Conservation (phyloP, 2,329 filamentous ascomycete genomes). For the Paraphoma chrysanthemicola region DNA sequence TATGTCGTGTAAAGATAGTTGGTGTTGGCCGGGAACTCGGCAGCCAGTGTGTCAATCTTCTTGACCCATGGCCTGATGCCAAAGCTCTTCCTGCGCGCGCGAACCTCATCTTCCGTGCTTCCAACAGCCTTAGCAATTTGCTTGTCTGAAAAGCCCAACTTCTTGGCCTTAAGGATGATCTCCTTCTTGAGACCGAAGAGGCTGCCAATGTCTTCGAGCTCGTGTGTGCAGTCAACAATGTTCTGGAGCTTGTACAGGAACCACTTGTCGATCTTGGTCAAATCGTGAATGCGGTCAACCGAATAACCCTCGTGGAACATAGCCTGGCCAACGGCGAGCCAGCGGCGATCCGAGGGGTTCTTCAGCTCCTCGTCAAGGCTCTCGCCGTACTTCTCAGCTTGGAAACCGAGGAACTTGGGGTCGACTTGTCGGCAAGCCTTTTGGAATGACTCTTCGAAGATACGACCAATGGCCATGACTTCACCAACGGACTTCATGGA, state of each 20-base stretch:
- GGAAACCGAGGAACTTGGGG: conserved; percentile 88
- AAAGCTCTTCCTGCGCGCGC: conserved; percentile 82
- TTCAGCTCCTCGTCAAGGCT: conserved; percentile 87
- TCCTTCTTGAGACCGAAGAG: conserved; percentile 88
- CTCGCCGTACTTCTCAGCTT: conserved; percentile 87
- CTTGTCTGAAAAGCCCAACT: conserved; percentile 94
- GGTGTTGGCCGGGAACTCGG: conserved; percentile 61
- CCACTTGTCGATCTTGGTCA: conserved; percentile 99
- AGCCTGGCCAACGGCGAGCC: conserved; percentile 96
- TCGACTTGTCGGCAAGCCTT: conserved; percentile 98
- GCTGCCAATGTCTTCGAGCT: conserved; percentile 83
- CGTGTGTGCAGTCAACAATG: conserved; percentile 87
- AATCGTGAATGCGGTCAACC: conserved; percentile 87
- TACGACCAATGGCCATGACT: conserved; percentile 98
- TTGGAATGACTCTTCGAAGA: conserved; percentile 98
- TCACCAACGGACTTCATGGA: conserved; percentile 99
- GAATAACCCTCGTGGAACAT: conserved; percentile 97
- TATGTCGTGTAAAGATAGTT: conserved; percentile 72
- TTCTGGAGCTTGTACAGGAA: conserved; percentile 99
- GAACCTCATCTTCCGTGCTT: conserved; percentile 87
- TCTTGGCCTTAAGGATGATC: conserved; percentile 89
- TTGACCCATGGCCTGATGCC: conserved; percentile 96
- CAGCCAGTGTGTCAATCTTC: conserved; percentile 96
- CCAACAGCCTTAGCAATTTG: conserved; percentile 90
- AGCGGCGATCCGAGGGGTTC: conserved; percentile 94